Conservation (phyloP, 345 rosid genomes). For the Citrus australasica region DNA sequence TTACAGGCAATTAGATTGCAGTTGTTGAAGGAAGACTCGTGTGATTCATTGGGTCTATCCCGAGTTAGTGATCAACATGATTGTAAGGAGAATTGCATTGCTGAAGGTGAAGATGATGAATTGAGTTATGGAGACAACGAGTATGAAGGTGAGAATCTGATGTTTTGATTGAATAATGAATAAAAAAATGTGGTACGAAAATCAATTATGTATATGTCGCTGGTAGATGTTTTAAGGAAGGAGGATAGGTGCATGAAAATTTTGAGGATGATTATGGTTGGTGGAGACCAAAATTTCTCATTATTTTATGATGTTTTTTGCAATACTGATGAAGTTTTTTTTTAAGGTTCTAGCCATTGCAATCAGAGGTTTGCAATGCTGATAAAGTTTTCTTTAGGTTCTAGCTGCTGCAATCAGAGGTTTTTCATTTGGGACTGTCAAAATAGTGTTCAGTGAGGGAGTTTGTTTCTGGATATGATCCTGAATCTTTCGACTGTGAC, state of each 20-base stretch:
- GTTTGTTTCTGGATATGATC: not conserved
- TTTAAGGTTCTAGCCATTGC: not conserved
- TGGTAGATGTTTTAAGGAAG: not conserved
- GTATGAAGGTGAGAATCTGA: slow-evolving; percentile 10
- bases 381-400: not conserved
- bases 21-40: not conserved
- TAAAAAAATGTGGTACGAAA: not conserved
- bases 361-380: not conserved
- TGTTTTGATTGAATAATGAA: not conserved
- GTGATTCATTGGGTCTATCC: not conserved
- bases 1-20: not conserved
- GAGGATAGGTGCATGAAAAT: not conserved
- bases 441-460: not conserved
- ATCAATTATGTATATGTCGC: not conserved
- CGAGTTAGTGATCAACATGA: not conserved
- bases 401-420: not conserved
- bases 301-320: not conserved
- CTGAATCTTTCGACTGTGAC: not conserved
- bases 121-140: not conserved
- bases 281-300: not conserved
- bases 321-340: not conserved
- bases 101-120: slow-evolving; percentile 3
- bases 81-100: not conserved
- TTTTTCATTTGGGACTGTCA: not conserved
- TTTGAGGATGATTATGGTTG: not conserved